phyloP scores from a whole-genome alignment of 2,329 filamentous ascomycete species.

The Lojkania enalia region DNA sequence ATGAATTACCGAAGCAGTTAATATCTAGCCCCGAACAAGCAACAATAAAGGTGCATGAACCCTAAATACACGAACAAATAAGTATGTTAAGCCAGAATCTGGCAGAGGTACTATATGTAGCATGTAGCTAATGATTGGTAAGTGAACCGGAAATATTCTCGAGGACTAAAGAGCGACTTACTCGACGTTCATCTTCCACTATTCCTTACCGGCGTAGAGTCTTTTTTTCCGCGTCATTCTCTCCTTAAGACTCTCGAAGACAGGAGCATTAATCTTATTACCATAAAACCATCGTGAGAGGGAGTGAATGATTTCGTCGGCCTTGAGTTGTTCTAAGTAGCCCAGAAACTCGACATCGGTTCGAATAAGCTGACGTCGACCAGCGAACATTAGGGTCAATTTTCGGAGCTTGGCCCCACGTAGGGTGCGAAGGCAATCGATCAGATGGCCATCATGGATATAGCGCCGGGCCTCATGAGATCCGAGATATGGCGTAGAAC shows the following conservation, averaged over 20 bases:
- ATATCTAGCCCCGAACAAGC: too few species aligned
- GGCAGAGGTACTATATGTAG: too few species aligned
- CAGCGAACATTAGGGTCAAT: constrained; percentile 49
- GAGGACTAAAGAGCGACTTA: too few species aligned
- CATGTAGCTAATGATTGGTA: too few species aligned
- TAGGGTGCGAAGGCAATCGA: constrained; percentile 51
- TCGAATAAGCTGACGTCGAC: constrained; percentile 40
- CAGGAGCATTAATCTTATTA: constrained; percentile 38
- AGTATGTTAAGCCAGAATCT: too few species aligned
- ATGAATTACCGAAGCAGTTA: too few species aligned
- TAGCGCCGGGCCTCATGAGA: constrained; percentile 52
- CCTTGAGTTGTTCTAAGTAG: constrained; percentile 50
- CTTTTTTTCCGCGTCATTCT: constrained; percentile 43
- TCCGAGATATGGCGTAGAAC: constrained; percentile 43
- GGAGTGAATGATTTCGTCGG: constrained; percentile 40
- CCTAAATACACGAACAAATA: too few species aligned
- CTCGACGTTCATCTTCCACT: too few species aligned
- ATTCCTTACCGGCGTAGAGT: constrained; percentile 29
- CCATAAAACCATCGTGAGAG: constrained; percentile 21
- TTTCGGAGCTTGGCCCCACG: constrained; percentile 48
- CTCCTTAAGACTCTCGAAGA: constrained; percentile 39
- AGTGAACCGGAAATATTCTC: too few species aligned
- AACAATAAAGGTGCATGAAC: too few species aligned
- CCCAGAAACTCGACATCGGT: constrained; percentile 50
- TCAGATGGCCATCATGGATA: constrained; percentile 52